Percentiles rank a stretch among this genome's conserved stretches.
Evolutionary conservation across 1,139 yeast species (phyloP).

Genomic region (Candida buenavistaensis): DNA sequence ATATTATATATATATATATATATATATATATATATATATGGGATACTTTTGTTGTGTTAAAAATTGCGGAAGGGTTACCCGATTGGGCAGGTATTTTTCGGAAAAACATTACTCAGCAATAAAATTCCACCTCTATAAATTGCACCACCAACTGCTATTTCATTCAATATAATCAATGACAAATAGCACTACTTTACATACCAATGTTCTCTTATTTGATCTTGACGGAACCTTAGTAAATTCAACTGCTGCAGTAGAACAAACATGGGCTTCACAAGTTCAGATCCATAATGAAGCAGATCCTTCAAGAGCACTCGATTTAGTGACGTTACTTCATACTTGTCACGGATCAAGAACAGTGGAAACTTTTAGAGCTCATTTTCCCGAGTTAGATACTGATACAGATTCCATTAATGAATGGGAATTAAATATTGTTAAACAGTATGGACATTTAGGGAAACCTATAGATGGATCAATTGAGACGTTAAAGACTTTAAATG

Average conservation of each 20-base stretch:
- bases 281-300: conserved; percentile 15
- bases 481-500: conserved; percentile 15
- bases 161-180: conserved; percentile 4
- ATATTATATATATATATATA: too few relatives aligned
- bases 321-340: conserved; percentile 14
- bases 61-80: conserved; percentile 3
- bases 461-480: conserved; percentile 17
- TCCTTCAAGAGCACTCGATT: conserved; percentile 12
- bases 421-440: conserved; percentile 18
- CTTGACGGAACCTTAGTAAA: conserved; percentile 24
- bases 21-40: too few relatives aligned
- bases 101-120: too few relatives aligned
- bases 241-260: conserved; percentile 21
- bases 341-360: conserved; percentile 21
- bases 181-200: conserved; percentile 1
- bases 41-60: too few relatives aligned
- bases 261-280: conserved; percentile 19
- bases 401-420: conserved; percentile 15
- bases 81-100: background rate
- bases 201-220: conserved; percentile 17
- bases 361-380: conserved; percentile 16
- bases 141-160: too few relatives aligned
- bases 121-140: background rate
- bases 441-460: conserved; percentile 20
- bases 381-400: conserved; percentile 15